Percentiles rank a stretch among this genome's conserved stretches.
Conservation (phyloP, 2,329 filamentous ascomycete genomes). For the Nothophoma quercina region DNA sequence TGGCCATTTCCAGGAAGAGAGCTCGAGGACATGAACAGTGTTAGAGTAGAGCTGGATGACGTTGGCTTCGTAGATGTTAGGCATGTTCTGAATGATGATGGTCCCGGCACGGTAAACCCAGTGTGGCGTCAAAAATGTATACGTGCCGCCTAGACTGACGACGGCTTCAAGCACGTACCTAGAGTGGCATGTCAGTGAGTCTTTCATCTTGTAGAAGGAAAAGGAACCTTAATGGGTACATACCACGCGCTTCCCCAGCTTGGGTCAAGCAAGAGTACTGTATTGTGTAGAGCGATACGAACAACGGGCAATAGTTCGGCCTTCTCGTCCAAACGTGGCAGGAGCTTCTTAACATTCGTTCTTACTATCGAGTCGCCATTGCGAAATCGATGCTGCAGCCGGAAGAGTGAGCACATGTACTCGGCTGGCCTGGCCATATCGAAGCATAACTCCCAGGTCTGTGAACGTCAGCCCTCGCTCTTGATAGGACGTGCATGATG, state of each 20-base stretch:
- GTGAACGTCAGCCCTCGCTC: conserved; percentile 9
- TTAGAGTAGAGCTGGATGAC: conserved; percentile 47
- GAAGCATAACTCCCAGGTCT: conserved; percentile 42
- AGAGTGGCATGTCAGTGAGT: neutral
- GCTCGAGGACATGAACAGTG: conserved; percentile 43
- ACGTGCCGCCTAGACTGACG: conserved; percentile 39
- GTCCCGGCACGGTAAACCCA: conserved; percentile 47
- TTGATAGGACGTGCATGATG: neutral
- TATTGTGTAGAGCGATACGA: conserved; percentile 42
- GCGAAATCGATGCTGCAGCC: conserved; percentile 46
- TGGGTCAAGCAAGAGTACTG: conserved; percentile 43
- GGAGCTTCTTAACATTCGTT: conserved; percentile 29
- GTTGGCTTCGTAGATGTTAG: conserved; percentile 37
- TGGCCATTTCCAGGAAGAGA: conserved; percentile 46
- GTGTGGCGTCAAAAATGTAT: conserved; percentile 45
- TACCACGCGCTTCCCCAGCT: conserved; percentile 45
- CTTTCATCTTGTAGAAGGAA: neutral
- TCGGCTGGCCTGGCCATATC: conserved; percentile 37
- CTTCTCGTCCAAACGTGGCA: conserved; percentile 38
- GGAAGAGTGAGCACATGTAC: conserved; percentile 46
- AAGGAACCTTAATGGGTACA: neutral
- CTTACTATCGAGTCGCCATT: conserved; percentile 37
- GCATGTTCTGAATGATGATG: conserved; percentile 43
- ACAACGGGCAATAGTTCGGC: conserved; percentile 36
- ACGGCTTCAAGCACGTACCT: conserved; percentile 39